Percentiles rank a stretch among this genome's conserved stretches.
These are phyloP conservation scores for Elsinoe arachidis DNA, from an alignment of 2,329 filamentous ascomycete genomes.

Conservation along the genomic window DNA sequence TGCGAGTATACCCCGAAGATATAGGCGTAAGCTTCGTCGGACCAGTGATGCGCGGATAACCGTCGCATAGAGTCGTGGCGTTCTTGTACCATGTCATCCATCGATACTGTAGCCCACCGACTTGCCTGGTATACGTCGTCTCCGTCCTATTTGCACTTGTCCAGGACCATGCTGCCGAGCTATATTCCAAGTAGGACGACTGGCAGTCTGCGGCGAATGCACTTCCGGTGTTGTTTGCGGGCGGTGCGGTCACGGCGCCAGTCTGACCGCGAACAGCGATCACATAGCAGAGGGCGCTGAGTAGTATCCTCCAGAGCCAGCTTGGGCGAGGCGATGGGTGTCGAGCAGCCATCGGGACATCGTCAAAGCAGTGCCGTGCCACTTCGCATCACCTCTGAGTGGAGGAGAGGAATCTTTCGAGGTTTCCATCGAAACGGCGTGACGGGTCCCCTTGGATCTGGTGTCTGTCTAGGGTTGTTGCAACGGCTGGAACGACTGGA, in stretches of 20 bases:
- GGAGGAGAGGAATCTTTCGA: too few relatives aligned
- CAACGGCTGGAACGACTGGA: too few relatives aligned
- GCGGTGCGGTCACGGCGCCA: not conserved
- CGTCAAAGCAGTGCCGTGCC: too few relatives aligned
- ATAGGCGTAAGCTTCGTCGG: conserved; percentile 20
- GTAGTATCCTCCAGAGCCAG: too few relatives aligned
- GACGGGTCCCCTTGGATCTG: too few relatives aligned
- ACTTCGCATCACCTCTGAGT: too few relatives aligned
- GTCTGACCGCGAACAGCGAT: not conserved
- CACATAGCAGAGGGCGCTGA: too few relatives aligned
- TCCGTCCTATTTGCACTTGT: not conserved
- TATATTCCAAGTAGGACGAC: not conserved
- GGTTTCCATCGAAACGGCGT: too few relatives aligned
- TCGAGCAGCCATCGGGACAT: too few relatives aligned
- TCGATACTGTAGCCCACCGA: conserved; percentile 17
- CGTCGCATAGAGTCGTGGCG: conserved; percentile 25
- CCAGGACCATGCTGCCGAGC: conserved; percentile 13
- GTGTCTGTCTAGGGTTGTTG: too few relatives aligned
- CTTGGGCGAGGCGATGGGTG: too few relatives aligned
- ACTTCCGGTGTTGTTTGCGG: not conserved
- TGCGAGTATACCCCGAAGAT: not conserved
- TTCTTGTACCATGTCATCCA: conserved; percentile 23
- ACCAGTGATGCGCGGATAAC: conserved; percentile 21
- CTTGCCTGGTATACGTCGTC: not conserved
- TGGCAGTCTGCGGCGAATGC: conserved; percentile 10